Conservation (phyloP, 2,329 filamentous ascomycete genomes). For the Biscogniauxia sp. region DNA sequence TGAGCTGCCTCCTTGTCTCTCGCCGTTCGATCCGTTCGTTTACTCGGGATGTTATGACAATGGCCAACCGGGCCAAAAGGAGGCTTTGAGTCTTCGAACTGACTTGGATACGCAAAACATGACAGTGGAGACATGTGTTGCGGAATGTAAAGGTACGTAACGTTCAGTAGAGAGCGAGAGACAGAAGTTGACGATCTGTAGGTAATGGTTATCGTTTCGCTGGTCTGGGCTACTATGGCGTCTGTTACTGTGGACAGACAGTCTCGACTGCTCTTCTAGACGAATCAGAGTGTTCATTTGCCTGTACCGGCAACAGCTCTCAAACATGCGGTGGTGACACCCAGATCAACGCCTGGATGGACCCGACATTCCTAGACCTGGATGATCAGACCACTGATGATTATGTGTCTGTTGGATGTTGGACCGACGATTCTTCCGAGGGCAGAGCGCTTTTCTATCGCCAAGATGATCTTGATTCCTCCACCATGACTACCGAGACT, state of each 20-base stretch:
- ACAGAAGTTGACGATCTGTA: constrained; percentile 13
- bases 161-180: background rate
- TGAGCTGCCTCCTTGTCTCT: constrained; percentile 44
- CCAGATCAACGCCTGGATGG: constrained; percentile 23
- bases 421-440: constrained; percentile 42
- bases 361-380: constrained; percentile 44
- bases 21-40: constrained; percentile 46
- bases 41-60: constrained; percentile 49
- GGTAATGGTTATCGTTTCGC: constrained; percentile 50
- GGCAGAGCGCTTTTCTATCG: constrained; percentile 46
- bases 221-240: constrained; percentile 50
- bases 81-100: constrained; percentile 43
- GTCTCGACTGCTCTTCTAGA: constrained; percentile 51
- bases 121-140: constrained; percentile 47
- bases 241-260: constrained; percentile 53
- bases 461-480: constrained; percentile 36
- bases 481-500: constrained; percentile 39
- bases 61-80: constrained; percentile 24
- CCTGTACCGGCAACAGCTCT: constrained; percentile 47
- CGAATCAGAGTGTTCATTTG: constrained; percentile 55
- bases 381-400: constrained; percentile 45
- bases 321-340: constrained; percentile 35
- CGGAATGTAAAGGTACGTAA: constrained; percentile 47
- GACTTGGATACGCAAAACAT: constrained; percentile 37
- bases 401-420: constrained; percentile 64